Conservation (phyloP, 1,284 basidiomycete genomes). For the Papiliotrema fonsecae region DNA sequence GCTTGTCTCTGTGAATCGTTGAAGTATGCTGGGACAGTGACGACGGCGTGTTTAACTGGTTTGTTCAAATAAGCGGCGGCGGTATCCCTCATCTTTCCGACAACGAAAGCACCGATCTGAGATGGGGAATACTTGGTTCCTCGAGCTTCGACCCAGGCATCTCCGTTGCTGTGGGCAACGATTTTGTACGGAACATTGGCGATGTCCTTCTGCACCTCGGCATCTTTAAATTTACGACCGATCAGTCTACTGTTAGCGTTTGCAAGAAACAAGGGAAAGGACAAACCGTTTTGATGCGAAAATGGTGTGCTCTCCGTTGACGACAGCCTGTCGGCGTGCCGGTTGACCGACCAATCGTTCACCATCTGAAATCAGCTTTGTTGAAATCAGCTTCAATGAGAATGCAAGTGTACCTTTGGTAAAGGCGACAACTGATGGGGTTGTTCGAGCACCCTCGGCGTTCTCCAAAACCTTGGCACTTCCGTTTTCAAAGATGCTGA, state of each 20-base stretch:
- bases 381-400: neutral
- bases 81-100: conserved; percentile 94
- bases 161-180: conserved; percentile 58
- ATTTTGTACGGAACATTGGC: conserved; percentile 67
- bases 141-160: conserved; percentile 68
- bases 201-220: conserved; percentile 88
- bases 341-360: conserved; percentile 92
- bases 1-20: conserved; percentile 98
- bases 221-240: conserved; percentile 87
- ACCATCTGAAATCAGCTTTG: conserved; percentile 52
- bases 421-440: conserved; percentile 97
- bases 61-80: conserved; percentile 89
- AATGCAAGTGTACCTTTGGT: conserved; percentile 61
- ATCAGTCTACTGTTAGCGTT: conserved; percentile 56
- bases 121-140: conserved; percentile 58
- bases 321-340: conserved; percentile 94
- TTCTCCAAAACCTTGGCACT: conserved; percentile 94
- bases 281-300: conserved; percentile 85
- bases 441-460: conserved; percentile 94
- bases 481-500: conserved; percentile 83
- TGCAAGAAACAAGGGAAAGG: neutral
- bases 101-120: conserved; percentile 71
- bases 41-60: conserved; percentile 82
- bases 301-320: conserved; percentile 91
- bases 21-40: conserved; percentile 98